These are phyloP conservation scores for Candida schatavii DNA, from an alignment of 805 yeast species.

Conservation along the genomic window DNA sequence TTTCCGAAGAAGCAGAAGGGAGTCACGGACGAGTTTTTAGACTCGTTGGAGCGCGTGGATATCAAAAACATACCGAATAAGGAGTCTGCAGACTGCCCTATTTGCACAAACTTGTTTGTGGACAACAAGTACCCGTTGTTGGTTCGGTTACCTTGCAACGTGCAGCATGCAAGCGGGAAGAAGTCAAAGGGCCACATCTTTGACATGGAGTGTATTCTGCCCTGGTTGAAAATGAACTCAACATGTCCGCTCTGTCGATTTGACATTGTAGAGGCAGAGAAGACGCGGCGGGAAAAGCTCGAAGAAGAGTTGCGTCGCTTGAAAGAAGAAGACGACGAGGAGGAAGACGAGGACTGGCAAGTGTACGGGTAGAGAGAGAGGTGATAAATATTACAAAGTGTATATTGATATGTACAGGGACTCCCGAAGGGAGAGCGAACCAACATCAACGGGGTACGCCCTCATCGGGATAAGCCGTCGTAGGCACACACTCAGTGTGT, in stretches of 20 bases:
- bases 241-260: conserved; percentile 88
- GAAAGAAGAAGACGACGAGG: conserved; percentile 48
- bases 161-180: conserved; percentile 19
- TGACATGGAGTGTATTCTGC: conserved; percentile 87
- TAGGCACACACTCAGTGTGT: too few relatives aligned
- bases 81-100: conserved; percentile 70
- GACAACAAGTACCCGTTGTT: conserved; percentile 78
- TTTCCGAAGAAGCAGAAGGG: conserved; percentile 35
- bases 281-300: conserved; percentile 26
- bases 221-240: conserved; percentile 74
- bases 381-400: too few relatives aligned
- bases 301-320: conserved; percentile 33
- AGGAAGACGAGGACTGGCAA: conserved; percentile 69
- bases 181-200: conserved; percentile 56
- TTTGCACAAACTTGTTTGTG: conserved; percentile 70
- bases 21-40: conserved; percentile 68
- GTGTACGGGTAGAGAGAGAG: conserved; percentile 82
- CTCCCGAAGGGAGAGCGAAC: too few relatives aligned
- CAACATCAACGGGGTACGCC: too few relatives aligned
- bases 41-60: conserved; percentile 68
- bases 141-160: conserved; percentile 68
- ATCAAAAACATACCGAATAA: conserved; percentile 32
- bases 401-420: too few relatives aligned
- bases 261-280: conserved; percentile 50
- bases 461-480: too few relatives aligned